A percentile compares a stretch with the other conserved stretches of the same genome.
Evolutionary conservation across 2,329 filamentous ascomycete genomes (phyloP).

Genomic region (Fusarium circinatum): DNA sequence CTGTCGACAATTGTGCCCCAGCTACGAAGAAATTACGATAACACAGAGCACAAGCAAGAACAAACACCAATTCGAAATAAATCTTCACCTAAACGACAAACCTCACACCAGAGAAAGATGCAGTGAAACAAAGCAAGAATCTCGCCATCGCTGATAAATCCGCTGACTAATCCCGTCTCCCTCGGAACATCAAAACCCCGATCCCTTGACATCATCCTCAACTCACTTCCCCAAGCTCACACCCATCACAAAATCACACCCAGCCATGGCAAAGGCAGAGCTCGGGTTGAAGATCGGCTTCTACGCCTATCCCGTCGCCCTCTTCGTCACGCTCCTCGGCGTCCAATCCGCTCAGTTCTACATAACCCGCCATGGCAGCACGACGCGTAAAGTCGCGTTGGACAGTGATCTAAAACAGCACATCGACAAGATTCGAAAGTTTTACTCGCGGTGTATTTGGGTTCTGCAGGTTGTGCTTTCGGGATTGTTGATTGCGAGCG

Average conservation of each 20-base stretch:
- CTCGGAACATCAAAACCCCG: conserved; percentile 20
- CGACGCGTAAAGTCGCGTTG: conserved; percentile 37
- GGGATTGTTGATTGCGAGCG: conserved; percentile 48
- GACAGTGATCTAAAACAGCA: conserved; percentile 45
- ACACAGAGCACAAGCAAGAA: neutral
- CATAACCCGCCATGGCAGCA: conserved; percentile 45
- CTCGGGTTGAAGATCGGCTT: conserved; percentile 53
- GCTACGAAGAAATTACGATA: rapidly evolving
- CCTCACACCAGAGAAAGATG: rapidly evolving
- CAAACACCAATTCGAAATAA: neutral
- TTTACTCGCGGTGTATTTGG: conserved; percentile 51
- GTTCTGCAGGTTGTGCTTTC: conserved; percentile 48
- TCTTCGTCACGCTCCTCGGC: conserved; percentile 51
- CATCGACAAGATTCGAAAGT: conserved; percentile 41
- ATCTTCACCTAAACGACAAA: too few relatives aligned
- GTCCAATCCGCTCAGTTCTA: conserved; percentile 53
- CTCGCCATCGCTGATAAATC: conserved; percentile 13
- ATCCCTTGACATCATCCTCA: conserved; percentile 21
- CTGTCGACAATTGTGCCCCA: too few relatives aligned
- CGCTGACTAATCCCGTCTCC: neutral
- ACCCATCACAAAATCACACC: neutral
- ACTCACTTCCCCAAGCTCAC: neutral
- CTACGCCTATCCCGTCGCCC: conserved; percentile 53
- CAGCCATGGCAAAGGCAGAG: conserved; percentile 48
- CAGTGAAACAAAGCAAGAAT: neutral